Conservation (phyloP, 306 rosid species). For the Pachyrhizus erosus region DNA sequence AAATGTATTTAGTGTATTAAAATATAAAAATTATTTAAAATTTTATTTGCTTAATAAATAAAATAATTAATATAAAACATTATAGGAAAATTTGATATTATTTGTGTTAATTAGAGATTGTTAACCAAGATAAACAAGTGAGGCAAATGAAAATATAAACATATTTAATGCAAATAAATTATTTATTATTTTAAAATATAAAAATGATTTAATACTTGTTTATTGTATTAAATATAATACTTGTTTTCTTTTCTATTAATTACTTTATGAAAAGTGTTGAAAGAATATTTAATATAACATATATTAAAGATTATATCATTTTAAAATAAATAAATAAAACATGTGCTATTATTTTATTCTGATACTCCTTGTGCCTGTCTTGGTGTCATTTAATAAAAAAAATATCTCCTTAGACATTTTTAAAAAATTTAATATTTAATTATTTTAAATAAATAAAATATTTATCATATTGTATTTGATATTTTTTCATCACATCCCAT, state of each 20-base stretch:
- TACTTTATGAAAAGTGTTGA: no score
- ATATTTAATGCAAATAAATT: background rate
- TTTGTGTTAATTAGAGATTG: background rate
- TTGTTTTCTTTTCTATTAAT: background rate
- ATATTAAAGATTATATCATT: background rate
- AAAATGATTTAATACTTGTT: background rate
- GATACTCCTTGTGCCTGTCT: no score
- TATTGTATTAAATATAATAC: no score
- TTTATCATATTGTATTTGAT: background rate
- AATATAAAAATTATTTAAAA: no score
- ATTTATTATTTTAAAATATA: background rate
- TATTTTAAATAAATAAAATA: background rate
- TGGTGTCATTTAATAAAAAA: background rate
- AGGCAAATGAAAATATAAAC: background rate
- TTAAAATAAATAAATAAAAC: background rate
- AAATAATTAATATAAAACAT: background rate
- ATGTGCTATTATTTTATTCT: background rate
- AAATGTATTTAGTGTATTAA: no score
- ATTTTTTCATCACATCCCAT: background rate
- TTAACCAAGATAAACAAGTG: background rate
- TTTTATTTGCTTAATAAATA: background rate
- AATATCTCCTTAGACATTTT: background rate
- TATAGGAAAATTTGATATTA: background rate
- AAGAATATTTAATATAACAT: no score
- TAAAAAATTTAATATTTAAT: background rate